Conservation (phyloP, 2,329 filamentous ascomycete species). For the Penicillium sp. region DNA sequence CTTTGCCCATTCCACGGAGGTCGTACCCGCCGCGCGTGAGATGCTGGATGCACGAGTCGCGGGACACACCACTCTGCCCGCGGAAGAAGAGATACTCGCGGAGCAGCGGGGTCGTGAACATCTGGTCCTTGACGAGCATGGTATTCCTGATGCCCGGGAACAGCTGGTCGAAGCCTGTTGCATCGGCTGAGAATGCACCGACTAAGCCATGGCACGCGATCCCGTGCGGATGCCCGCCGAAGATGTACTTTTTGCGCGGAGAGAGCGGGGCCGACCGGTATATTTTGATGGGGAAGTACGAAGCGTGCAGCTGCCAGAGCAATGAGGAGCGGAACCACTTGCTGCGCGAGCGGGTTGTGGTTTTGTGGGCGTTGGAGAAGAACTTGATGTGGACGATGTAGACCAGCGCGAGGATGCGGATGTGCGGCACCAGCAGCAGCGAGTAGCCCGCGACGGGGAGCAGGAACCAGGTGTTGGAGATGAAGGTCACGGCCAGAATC, state of each 20-base stretch:
- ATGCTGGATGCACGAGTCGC: conserved; percentile 80
- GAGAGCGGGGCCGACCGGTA: conserved; percentile 77
- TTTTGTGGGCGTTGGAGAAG: conserved; percentile 71
- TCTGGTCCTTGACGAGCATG: conserved; percentile 79
- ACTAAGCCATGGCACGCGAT: conserved; percentile 88
- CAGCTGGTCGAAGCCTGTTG: conserved; percentile 74
- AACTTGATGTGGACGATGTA: conserved; percentile 75
- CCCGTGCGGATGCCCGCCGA: conserved; percentile 88
- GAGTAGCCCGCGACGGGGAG: conserved; percentile 77
- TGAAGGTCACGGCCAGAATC: conserved; percentile 19
- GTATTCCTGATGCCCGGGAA: conserved; percentile 90
- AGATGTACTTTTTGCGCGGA: conserved; percentile 81
- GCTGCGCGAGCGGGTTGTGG: conserved; percentile 71
- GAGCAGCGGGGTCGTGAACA: conserved; percentile 84
- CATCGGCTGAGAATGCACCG: conserved; percentile 79
- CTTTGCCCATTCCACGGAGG: conserved; percentile 76
- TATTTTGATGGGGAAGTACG: conserved; percentile 80
- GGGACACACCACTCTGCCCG: conserved; percentile 79
- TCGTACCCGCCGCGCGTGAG: conserved; percentile 74
- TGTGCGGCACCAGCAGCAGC: conserved; percentile 77
- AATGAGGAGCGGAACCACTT: conserved; percentile 71
- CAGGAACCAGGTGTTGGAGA: conserved; percentile 28
- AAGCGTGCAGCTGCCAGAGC: conserved; percentile 79
- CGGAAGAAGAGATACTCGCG: conserved; percentile 80
- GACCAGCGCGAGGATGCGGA: conserved; percentile 71